Base-by-base conservation (phyloP, 148 eudicot species). In the Rhododendron vialii region DNA sequence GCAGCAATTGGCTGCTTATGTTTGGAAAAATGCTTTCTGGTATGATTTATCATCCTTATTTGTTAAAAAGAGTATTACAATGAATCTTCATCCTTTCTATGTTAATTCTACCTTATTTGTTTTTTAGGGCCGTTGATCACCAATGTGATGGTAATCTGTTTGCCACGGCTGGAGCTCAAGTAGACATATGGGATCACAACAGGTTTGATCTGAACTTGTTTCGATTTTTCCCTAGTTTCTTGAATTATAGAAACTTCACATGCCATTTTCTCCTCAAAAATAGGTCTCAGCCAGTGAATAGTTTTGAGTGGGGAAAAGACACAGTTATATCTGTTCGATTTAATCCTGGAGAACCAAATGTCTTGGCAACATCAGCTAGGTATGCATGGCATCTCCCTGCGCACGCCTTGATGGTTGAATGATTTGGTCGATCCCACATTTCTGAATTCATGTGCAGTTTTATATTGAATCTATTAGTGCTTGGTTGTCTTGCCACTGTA, bases 121-220 rank as follows among this genome's bases (percentile, higher is more conserved):
- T 24, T 51, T 71, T 33, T 71, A 97, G 98, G 94, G 95, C 92
- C 86, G 95, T 93, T 90, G 99, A 97, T 92, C 99, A 97, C 90
- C 98, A 97, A 86, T 93, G 94, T 96, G 92, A 92, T 77, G 95
- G 98, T 84, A 87, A 91, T 80, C 92, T 92, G 74, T 97, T 97
- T 93, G 99, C 99, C 67, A 97, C 99, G 9, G 98, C 95, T 78
- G 99, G 99, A 87, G 98, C 99, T 87, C 98, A 93, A 90, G 92
- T 97, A 59, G 98, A 95, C 87, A 92, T 97, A 87, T 97, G 99
- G 99, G 94, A 97, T 90, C 98, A 94, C 86, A 94, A 93, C 90
- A 95, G 98, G 99, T 96, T 84, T 43, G 51, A 67, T 67, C 78
- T 86, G 28, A 14, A 83, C 28, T 50, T 17, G 12, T 83, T 36